These are phyloP conservation scores for Candida tallmaniae DNA, from an alignment of 805 yeast species.

Conservation along the genomic window DNA sequence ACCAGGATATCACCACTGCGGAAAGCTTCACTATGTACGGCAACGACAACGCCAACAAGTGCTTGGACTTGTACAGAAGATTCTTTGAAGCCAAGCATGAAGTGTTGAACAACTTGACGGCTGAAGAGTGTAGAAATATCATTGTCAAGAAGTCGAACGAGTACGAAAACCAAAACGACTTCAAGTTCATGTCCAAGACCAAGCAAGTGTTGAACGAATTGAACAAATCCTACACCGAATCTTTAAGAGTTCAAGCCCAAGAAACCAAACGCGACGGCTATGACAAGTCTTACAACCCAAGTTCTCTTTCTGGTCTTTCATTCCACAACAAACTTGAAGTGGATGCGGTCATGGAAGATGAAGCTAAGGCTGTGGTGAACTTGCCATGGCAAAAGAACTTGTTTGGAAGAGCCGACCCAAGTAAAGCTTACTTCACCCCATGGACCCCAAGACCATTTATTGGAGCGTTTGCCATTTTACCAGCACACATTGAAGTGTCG, in stretches of 20 bases:
- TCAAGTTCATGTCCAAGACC: constrained; percentile 27
- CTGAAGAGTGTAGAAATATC: constrained; percentile 20
- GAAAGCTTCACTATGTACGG: constrained; percentile 29
- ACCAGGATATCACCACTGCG: constrained; percentile 9
- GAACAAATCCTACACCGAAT: constrained; percentile 29
- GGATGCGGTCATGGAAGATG: constrained; percentile 48
- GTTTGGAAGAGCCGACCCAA: constrained; percentile 74
- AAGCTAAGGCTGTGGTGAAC: constrained; percentile 42
- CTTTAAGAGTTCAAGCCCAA: constrained; percentile 26
- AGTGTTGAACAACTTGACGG: constrained; percentile 16
- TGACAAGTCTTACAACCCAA: constrained; percentile 24
- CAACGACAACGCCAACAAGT: constrained; percentile 31
- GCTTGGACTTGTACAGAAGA: constrained; percentile 26
- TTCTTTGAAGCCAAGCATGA: constrained; percentile 24
- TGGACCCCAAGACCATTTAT: constrained; percentile 94
- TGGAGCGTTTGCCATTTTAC: constrained; percentile 88
- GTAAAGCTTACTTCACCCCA: constrained; percentile 88
- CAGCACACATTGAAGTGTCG: constrained; percentile 87
- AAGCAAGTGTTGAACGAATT: constrained; percentile 35
- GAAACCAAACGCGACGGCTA: constrained; percentile 23
- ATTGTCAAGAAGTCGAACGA: constrained; percentile 34
- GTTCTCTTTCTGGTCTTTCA: constrained; percentile 21
- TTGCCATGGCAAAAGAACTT: constrained; percentile 79
- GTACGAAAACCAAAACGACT: constrained; percentile 24
- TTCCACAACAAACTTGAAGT: constrained; percentile 37